Evolutionary conservation across 345 rosid genomes (phyloP), one percentile per base, ranked within the genome.

Genomic region (Odontarrhena argentea): DNA sequence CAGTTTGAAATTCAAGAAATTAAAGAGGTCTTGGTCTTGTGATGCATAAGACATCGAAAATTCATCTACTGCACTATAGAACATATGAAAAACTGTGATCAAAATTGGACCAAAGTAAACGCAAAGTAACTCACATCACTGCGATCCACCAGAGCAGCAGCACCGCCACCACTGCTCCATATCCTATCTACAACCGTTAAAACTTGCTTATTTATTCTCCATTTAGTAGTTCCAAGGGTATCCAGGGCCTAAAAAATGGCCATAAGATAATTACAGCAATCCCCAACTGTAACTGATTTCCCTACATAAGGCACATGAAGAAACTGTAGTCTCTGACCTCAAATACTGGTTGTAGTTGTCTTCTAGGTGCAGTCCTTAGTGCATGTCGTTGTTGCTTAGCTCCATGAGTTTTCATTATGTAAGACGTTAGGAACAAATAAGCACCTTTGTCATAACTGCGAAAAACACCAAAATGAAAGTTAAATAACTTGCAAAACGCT

Each of bases 371-470:
- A 52, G 77, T 78, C 80, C 74, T 87, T 55, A 91, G 72, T 12
- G 93, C 88, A 55, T 87, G 87, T 52, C 96, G 82, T 70, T 94
- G 99, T 73, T 82, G 88, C 60, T 69, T 91, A 63, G 83, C 81
- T 71, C 99, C 99, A 79, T 87, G 99, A 3, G 81, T 91, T 34
- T 97, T 83, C 99, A 94, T 94, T 62, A 91, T 79, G 72, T 82
- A 82, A 36, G 97, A 94, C 49, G 92, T 86, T 66, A 94, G 75
- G 76, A 87, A 88, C 28, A 91, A 74, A 77, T 91, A 82, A 42
- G 86, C 99, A 65, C 99, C 99, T 82, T 81, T 94, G 67, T 94
- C 96, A 60, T 87, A 88, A 40, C 99, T 94, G 82, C 71, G 67
- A 68, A 67, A 65, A 70, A 53, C 52, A 71, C 40, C 26, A 40